A percentile compares a stretch with the other conserved stretches of the same genome.
phyloP scores from a whole-genome alignment of 805 yeast genomes.

The Metschnikowia colocasiae region DNA sequence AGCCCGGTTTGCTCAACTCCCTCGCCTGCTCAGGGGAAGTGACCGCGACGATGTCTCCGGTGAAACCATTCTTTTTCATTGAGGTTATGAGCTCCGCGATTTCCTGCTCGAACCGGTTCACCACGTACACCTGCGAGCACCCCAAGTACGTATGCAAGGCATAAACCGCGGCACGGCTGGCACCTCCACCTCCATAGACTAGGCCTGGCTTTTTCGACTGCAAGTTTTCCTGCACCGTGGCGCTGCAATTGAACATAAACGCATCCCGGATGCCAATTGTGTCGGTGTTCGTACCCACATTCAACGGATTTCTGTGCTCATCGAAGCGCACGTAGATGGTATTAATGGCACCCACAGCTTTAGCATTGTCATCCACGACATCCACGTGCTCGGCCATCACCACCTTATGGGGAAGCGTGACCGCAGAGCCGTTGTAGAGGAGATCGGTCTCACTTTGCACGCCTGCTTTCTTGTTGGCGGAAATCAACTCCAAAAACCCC shows the following conservation, averaged over 20 bases:
- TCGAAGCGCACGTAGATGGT: slow-evolving; percentile 27
- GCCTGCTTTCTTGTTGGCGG: slow-evolving; percentile 9
- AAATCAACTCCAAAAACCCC: slow-evolving; percentile 18
- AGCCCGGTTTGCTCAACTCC: slow-evolving; percentile 17
- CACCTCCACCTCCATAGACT: slow-evolving; percentile 37
- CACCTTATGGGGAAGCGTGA: slow-evolving; percentile 33
- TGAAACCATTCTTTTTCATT: slow-evolving; percentile 23
- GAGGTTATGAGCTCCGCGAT: slow-evolving; percentile 20
- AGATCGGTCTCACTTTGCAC: slow-evolving; percentile 11
- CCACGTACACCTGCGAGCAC: slow-evolving; percentile 26
- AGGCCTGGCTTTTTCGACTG: slow-evolving; percentile 22
- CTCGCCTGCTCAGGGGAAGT: slow-evolving; percentile 23
- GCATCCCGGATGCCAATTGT: slow-evolving; percentile 31
- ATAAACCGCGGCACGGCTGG: slow-evolving; percentile 31
- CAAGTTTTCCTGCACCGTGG: slow-evolving; percentile 8
- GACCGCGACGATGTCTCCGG: slow-evolving; percentile 26
- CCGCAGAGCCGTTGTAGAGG: slow-evolving; percentile 24
- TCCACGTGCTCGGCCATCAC: slow-evolving; percentile 26
- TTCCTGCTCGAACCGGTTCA: slow-evolving; percentile 27
- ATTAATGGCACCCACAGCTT: slow-evolving; percentile 32
- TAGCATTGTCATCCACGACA: slow-evolving; percentile 25
- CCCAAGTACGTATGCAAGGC: slow-evolving; percentile 25
- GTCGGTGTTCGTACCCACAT: slow-evolving; percentile 33
- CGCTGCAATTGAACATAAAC: slow-evolving; percentile 17
- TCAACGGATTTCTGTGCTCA: slow-evolving; percentile 12